A percentile compares a stretch with the other conserved stretches of the same genome.
phyloP scores from a whole-genome alignment of 306 rosid genomes.

The Sesbania bispinosa region DNA sequence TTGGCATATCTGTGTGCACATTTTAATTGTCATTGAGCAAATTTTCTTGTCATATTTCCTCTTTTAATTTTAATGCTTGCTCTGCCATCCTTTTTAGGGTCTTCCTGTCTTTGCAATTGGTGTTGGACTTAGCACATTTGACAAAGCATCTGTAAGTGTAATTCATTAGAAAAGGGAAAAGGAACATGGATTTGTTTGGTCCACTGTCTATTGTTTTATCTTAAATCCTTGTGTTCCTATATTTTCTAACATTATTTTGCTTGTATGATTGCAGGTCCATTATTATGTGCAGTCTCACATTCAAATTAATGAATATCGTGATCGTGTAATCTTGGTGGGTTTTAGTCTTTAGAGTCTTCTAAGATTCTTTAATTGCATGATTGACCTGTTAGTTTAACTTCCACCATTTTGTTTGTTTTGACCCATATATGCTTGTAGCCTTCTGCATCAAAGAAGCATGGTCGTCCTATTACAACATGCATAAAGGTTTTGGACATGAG shows the following conservation, averaged over 20 bases:
- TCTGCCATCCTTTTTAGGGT: conserved; percentile 53
- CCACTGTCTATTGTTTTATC: background rate
- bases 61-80: background rate
- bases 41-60: background rate
- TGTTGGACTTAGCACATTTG: conserved; percentile 83
- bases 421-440: conserved; percentile 54
- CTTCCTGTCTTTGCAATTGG: conserved; percentile 87
- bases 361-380: background rate
- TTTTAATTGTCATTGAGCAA: background rate
- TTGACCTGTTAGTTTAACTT: conserved; percentile 11
- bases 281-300: conserved; percentile 98
- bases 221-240: background rate
- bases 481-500: conserved; percentile 97
- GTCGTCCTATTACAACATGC: conserved; percentile 68
- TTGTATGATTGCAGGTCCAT: conserved; percentile 57
- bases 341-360: conserved; percentile 12
- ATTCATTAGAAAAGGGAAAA: conserved; percentile 12
- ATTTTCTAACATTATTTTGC: background rate
- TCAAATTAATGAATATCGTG: conserved; percentile 95
- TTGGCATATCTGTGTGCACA: background rate
- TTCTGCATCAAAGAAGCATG: conserved; percentile 77
- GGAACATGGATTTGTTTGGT: conserved; percentile 6
- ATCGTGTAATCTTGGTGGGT: conserved; percentile 73
- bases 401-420: conserved; percentile 24
- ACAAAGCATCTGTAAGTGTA: conserved; percentile 90